phyloP scores from a whole-genome alignment of 192 early-diverging fungal genomes.

The Haplosporangium gracile region DNA sequence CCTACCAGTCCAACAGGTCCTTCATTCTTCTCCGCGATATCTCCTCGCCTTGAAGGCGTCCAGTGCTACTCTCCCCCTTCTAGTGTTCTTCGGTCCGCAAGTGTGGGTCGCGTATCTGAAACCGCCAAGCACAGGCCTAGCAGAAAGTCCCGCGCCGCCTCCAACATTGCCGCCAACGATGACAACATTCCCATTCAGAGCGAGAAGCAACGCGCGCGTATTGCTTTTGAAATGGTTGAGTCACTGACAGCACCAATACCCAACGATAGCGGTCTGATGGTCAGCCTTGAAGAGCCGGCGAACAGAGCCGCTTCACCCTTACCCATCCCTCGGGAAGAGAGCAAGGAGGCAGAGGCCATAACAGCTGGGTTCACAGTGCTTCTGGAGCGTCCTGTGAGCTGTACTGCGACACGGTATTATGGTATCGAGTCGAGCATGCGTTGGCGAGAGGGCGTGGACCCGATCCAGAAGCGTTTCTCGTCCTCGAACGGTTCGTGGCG shows the following conservation, averaged over 20 bases:
- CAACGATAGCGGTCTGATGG: not conserved
- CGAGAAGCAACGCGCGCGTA: slow-evolving; percentile 12
- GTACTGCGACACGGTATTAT: slow-evolving; percentile 42
- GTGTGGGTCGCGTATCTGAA: slow-evolving; percentile 26
- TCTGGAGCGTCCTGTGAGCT: slow-evolving; percentile 19
- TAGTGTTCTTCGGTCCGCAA: slow-evolving; percentile 19
- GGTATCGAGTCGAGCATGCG: slow-evolving; percentile 57
- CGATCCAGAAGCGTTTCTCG: slow-evolving; percentile 48
- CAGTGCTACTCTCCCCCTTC: slow-evolving; percentile 22
- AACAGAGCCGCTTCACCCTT: not conserved
- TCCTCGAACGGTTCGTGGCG: slow-evolving; percentile 53
- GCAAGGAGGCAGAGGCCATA: slow-evolving; percentile 9
- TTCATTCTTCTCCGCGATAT: slow-evolving; percentile 11
- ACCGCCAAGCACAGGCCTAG: not conserved
- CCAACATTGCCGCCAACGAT: not conserved
- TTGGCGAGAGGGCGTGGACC: slow-evolving; percentile 50
- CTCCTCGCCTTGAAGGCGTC: slow-evolving; percentile 11
- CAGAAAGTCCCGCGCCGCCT: not conserved
- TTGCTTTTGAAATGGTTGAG: not conserved
- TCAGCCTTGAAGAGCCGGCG: slow-evolving; percentile 18
- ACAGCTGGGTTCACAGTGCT: not conserved
- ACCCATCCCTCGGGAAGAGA: not conserved
- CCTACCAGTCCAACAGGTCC: slow-evolving; percentile 42
- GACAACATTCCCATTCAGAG: not conserved
- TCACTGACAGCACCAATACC: not conserved